Percentiles rank a stretch among this genome's conserved stretches.
These are phyloP conservation scores for Phialophora expanda DNA, from an alignment of 2,329 filamentous ascomycete genomes.

Conservation along the genomic window DNA sequence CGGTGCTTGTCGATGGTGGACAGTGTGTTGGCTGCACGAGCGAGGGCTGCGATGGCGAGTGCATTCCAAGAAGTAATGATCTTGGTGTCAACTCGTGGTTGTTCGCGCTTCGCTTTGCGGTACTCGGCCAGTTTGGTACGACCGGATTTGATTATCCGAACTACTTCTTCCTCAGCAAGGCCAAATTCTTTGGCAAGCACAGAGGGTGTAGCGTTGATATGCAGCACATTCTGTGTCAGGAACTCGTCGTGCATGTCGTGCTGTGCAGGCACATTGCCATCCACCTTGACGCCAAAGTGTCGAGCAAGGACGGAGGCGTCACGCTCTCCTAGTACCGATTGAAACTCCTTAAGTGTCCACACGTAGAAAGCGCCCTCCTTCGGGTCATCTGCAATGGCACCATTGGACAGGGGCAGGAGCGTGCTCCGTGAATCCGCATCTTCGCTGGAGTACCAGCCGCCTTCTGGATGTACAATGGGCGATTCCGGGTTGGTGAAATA, in stretches of 20 bases:
- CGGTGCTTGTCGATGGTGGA: constrained; percentile 62
- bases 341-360: constrained; percentile 88
- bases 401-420: constrained; percentile 43
- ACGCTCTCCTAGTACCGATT: constrained; percentile 70
- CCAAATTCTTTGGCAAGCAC: constrained; percentile 77
- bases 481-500: constrained; percentile 71
- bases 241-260: constrained; percentile 94
- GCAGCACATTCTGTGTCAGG: constrained; percentile 87
- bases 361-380: constrained; percentile 92
- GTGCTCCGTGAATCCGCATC: constrained; percentile 83
- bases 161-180: constrained; percentile 70
- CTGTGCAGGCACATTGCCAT: constrained; percentile 82
- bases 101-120: constrained; percentile 73
- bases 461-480: constrained; percentile 69
- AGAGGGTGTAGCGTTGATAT: constrained; percentile 69
- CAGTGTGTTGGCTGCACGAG: constrained; percentile 74
- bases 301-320: constrained; percentile 76
- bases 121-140: constrained; percentile 71
- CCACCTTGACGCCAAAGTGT: constrained; percentile 81
- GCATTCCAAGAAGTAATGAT: constrained; percentile 88
- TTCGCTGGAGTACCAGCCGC: constrained; percentile 86
- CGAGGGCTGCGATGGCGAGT: constrained; percentile 81
- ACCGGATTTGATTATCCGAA: constrained; percentile 69
- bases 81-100: constrained; percentile 84
- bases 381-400: constrained; percentile 71